Percentiles rank a stretch among this genome's conserved stretches.
Evolutionary conservation across 2,329 filamentous ascomycete species (phyloP).

Genomic region (Aspergillus floridensis): DNA sequence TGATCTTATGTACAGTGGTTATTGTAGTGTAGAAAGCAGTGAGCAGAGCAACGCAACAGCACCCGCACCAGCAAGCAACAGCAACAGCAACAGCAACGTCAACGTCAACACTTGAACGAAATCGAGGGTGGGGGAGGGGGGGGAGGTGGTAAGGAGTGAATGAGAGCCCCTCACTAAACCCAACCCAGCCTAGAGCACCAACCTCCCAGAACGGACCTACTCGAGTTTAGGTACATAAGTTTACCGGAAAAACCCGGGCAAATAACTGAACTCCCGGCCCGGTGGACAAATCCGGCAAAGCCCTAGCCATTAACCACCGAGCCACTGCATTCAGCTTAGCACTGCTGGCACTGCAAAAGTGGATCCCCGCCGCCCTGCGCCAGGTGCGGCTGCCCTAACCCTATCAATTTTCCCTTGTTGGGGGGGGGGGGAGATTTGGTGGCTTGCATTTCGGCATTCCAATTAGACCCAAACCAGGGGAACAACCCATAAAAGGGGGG

Average conservation of each 20-base stretch:
- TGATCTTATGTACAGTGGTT: too few relatives aligned
- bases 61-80: too few relatives aligned
- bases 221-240: not conserved
- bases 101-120: too few relatives aligned
- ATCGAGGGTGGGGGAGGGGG: too few relatives aligned
- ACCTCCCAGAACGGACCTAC: too few relatives aligned
- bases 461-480: not conserved
- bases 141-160: too few relatives aligned
- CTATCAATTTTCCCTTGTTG: not conserved
- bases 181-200: not conserved
- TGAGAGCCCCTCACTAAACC: not conserved
- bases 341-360: not conserved
- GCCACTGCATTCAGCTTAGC: not conserved
- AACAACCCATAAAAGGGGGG: too few relatives aligned
- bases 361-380: not conserved
- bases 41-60: too few relatives aligned
- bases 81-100: too few relatives aligned
- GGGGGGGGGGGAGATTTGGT: not conserved
- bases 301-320: constrained; percentile 20
- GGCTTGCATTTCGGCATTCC: not conserved
- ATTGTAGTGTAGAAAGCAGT: too few relatives aligned
- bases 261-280: not conserved
- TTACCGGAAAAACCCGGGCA: constrained; percentile 10
- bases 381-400: not conserved
- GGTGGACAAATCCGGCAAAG: constrained; percentile 25